Percentiles rank a stretch among this genome's conserved stretches.
These are phyloP conservation scores for Sphaerulina vaccinii DNA, from an alignment of 2,329 filamentous ascomycete species.

Conservation along the genomic window DNA sequence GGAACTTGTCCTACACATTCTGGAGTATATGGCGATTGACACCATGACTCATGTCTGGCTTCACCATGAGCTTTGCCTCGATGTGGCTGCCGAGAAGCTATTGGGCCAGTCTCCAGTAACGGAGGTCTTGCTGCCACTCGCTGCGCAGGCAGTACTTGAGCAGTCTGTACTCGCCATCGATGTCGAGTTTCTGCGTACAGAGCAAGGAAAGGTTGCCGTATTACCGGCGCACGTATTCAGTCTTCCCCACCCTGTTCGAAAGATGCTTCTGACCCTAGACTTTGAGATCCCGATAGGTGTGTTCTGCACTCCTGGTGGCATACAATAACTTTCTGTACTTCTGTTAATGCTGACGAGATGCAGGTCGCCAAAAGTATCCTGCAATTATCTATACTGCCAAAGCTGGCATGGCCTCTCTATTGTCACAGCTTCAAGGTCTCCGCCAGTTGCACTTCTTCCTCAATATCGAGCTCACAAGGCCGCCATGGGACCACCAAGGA, in stretches of 20 bases:
- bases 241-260: constrained; percentile 13
- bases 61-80: constrained; percentile 2
- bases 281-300: constrained; percentile 16
- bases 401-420: constrained; percentile 17
- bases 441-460: constrained; percentile 14
- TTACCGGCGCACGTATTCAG: not conserved
- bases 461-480: constrained; percentile 13
- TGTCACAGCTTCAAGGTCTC: constrained; percentile 15
- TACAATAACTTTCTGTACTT: not conserved
- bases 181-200: constrained; percentile 12
- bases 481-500: constrained; percentile 15
- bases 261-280: constrained; percentile 7
- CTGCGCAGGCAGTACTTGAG: constrained; percentile 15
- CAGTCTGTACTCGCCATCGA: constrained; percentile 12
- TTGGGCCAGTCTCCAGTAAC: constrained; percentile 6
- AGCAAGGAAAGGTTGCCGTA: constrained; percentile 10
- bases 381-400: constrained; percentile 15
- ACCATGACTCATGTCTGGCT: constrained; percentile 9
- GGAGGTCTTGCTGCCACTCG: constrained; percentile 10
- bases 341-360: not conserved
- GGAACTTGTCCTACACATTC: constrained; percentile 17
- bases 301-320: not conserved
- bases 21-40: constrained; percentile 15
- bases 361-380: constrained; percentile 17
- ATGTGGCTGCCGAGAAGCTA: constrained; percentile 7